Evolutionary conservation across 108 stramenopile species (phyloP).

Genomic region (Nitzschia sp.): DNA sequence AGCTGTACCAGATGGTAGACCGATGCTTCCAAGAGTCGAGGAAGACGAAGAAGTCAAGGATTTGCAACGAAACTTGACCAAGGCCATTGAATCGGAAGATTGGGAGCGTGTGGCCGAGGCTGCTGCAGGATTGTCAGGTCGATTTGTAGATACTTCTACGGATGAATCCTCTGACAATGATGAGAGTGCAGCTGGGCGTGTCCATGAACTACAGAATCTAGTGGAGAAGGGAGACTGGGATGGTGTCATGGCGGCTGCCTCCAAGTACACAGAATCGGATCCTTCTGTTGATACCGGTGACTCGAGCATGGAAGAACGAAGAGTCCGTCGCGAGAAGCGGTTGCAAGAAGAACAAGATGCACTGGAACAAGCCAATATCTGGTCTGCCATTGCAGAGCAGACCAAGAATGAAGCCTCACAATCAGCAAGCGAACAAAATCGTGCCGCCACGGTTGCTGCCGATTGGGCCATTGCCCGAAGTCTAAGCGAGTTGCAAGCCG

Average conservation of each 20-base stretch:
- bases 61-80: conserved; percentile 32
- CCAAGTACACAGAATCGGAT: conserved; percentile 37
- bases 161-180: conserved; percentile 1
- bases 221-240: conserved; percentile 79
- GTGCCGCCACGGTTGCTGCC: conserved; percentile 76
- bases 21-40: neutral
- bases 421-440: conserved; percentile 23
- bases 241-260: conserved; percentile 70
- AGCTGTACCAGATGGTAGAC: conserved; percentile 1
- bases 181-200: conserved; percentile 27
- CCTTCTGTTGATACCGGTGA: conserved; percentile 8
- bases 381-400: conserved; percentile 82
- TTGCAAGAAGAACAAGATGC: conserved; percentile 80
- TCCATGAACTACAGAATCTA: conserved; percentile 55
- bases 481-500: conserved; percentile 46
- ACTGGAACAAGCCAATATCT: conserved; percentile 74
- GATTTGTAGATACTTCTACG: conserved; percentile 4
- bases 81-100: conserved; percentile 80
- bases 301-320: conserved; percentile 1
- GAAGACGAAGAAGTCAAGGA: conserved; percentile 45
- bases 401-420: conserved; percentile 60
- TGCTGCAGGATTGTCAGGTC: conserved; percentile 50
- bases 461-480: conserved; percentile 84
- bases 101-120: conserved; percentile 85
- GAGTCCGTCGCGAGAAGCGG: conserved; percentile 32